Percentiles rank a stretch among this genome's conserved stretches.
Evolutionary conservation across 331 rosid species (phyloP).

Genomic region (Rosa hybrid): DNA sequence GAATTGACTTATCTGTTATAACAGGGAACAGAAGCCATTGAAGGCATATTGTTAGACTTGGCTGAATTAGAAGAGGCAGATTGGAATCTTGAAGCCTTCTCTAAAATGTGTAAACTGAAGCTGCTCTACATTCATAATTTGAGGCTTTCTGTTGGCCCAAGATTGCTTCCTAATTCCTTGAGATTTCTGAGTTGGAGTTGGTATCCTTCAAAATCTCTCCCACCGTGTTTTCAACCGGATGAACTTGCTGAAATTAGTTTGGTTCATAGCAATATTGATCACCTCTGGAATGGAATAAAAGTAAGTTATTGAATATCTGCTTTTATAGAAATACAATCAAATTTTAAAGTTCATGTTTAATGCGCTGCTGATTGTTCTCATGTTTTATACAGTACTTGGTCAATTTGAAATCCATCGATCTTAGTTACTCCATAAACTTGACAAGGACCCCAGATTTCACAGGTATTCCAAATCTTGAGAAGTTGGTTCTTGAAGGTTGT

Average conservation of each 20-base stretch:
- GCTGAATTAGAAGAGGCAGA: background rate
- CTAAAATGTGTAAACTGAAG: background rate
- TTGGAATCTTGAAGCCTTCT: background rate
- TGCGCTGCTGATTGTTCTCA: background rate
- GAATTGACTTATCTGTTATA: background rate
- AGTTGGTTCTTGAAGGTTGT: background rate
- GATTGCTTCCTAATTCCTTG: background rate
- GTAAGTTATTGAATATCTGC: background rate
- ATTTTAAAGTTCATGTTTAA: background rate
- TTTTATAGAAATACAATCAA: background rate
- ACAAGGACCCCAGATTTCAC: background rate
- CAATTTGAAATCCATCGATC: background rate
- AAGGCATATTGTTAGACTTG: background rate
- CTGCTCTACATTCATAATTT: background rate
- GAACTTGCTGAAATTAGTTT: background rate
- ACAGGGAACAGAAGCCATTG: slow-evolving; percentile 1
- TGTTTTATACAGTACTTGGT: background rate
- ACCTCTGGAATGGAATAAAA: background rate
- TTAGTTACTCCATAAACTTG: background rate
- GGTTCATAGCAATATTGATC: background rate
- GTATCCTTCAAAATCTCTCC: background rate
- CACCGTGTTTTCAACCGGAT: background rate
- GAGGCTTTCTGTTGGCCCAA: background rate
- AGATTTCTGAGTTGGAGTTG: background rate
- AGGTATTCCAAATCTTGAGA: background rate